These are phyloP conservation scores for Eucalyptus marginata DNA, from an alignment of 345 rosid genomes.

Conservation along the genomic window DNA sequence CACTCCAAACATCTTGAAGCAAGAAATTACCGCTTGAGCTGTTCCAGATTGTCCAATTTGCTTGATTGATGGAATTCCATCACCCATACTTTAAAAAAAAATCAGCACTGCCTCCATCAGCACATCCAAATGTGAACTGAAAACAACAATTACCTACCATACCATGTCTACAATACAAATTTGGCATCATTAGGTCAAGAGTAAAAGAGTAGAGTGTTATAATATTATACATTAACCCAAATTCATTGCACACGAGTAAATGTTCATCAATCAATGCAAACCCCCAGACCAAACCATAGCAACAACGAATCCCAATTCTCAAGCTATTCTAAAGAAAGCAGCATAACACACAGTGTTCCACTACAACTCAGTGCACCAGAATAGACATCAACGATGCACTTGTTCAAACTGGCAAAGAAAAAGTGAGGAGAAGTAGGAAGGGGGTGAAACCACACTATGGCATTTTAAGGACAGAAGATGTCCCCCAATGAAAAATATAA, in stretches of 20 bases:
- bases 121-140: not conserved
- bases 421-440: too few species aligned
- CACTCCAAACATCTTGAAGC: constrained; percentile 83
- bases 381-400: too few species aligned
- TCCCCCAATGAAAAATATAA: too few species aligned
- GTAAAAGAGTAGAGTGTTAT: not conserved
- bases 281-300: not conserved
- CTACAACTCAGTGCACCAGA: too few species aligned
- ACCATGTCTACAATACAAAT: not conserved
- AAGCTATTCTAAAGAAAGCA: too few species aligned
- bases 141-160: not conserved
- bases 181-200: not conserved
- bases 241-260: not conserved
- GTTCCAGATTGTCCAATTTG: constrained; percentile 89
- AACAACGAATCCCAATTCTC: not conserved
- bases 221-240: not conserved
- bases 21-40: constrained; percentile 82
- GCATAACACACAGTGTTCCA: too few species aligned
- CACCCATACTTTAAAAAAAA: constrained; percentile 27
- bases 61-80: constrained; percentile 90
- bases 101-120: not conserved
- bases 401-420: too few species aligned
- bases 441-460: too few species aligned
- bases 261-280: not conserved
- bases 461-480: too few species aligned